Percentiles rank a stretch among this genome's conserved stretches.
Conservation (phyloP, 345 rosid species). For the Mallotus nudiflorus region DNA sequence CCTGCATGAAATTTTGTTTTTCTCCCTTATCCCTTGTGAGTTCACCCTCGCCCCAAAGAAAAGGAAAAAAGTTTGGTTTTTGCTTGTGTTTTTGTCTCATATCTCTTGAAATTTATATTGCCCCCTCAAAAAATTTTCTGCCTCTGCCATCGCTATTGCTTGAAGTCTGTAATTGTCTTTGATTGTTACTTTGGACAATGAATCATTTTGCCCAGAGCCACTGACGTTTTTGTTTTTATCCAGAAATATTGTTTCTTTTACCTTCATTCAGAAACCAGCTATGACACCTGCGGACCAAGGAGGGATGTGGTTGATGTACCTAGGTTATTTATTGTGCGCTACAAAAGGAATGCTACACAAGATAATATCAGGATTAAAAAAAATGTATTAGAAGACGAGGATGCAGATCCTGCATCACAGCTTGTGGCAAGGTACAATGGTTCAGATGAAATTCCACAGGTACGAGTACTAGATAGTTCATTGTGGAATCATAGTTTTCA, state of each 20-base stretch:
- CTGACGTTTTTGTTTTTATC: slow-evolving; percentile 22
- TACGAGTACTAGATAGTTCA: slow-evolving; percentile 18
- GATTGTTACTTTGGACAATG: not conserved
- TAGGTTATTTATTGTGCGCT: slow-evolving; percentile 71
- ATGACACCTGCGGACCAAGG: slow-evolving; percentile 91
- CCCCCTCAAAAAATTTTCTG: too few relatives aligned
- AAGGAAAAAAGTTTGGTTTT: too few relatives aligned
- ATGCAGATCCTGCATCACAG: slow-evolving; percentile 81
- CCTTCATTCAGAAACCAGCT: slow-evolving; percentile 73
- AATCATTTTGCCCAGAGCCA: not conserved
- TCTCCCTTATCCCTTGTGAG: too few relatives aligned
- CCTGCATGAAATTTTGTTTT: too few relatives aligned
- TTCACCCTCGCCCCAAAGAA: too few relatives aligned
- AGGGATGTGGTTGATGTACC: slow-evolving; percentile 70
- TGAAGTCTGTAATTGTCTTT: not conserved
- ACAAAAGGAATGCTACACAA: slow-evolving; percentile 67
- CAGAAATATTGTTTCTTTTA: slow-evolving; percentile 91
- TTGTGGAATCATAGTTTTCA: not conserved
- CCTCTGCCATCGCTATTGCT: too few relatives aligned
- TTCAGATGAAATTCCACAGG: slow-evolving; percentile 67
- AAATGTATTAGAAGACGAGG: slow-evolving; percentile 48
- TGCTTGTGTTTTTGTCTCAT: too few relatives aligned
- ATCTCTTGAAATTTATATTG: not conserved
- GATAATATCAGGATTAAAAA: slow-evolving; percentile 40
- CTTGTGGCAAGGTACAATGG: slow-evolving; percentile 87